These are phyloP conservation scores for Purpureocillium takamizusanense DNA, from an alignment of 2,329 filamentous ascomycete species.

Conservation along the genomic window DNA sequence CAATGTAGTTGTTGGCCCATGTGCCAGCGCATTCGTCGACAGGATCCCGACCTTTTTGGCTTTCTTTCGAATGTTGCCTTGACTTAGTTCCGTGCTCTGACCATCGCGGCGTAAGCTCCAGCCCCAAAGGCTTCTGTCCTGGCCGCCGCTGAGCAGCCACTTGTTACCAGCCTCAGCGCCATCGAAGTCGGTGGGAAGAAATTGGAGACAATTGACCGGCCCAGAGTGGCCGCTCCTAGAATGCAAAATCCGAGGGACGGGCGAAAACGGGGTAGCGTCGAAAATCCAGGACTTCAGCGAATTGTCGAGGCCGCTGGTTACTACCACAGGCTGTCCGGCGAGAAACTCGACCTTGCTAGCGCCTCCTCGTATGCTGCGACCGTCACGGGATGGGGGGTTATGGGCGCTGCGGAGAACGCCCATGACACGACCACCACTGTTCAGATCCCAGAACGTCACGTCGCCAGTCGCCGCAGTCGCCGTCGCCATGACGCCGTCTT, in stretches of 20 bases:
- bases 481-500: constrained; percentile 90
- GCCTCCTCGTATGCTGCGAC: constrained; percentile 57
- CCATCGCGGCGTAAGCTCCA: constrained; percentile 93
- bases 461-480: constrained; percentile 72
- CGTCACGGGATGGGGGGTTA: constrained; percentile 56
- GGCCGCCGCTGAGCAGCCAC: constrained; percentile 85
- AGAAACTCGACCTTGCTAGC: constrained; percentile 87
- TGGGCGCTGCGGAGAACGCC: constrained; percentile 84
- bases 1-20: constrained; percentile 54
- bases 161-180: constrained; percentile 83
- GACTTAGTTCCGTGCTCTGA: constrained; percentile 87
- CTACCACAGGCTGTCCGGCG: constrained; percentile 75
- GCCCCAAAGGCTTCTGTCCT: constrained; percentile 88
- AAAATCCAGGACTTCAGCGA: constrained; percentile 95
- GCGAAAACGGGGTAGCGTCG: constrained; percentile 82
- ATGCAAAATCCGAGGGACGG: constrained; percentile 78
- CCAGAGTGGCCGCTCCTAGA: constrained; percentile 81
- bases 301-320: constrained; percentile 89
- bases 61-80: constrained; percentile 80
- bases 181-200: constrained; percentile 82
- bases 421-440: constrained; percentile 76
- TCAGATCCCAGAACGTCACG: constrained; percentile 93
- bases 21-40: constrained; percentile 43
- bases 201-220: constrained; percentile 72
- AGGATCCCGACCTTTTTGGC: constrained; percentile 79